phyloP scores from a whole-genome alignment of 1,139 yeast species.

The Diutina neorugosa region DNA sequence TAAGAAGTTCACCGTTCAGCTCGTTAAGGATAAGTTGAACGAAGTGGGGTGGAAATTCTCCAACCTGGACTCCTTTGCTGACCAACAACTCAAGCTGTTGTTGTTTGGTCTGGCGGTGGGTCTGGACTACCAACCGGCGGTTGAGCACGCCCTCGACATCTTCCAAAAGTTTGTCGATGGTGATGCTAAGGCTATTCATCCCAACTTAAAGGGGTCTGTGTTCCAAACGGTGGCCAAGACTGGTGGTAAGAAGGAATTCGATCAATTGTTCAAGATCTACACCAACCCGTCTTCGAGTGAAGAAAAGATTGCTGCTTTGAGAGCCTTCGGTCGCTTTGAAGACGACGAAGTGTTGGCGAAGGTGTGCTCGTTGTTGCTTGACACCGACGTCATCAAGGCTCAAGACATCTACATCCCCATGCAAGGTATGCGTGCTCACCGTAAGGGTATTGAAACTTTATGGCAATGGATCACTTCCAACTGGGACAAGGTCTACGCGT shows the following conservation, averaged over 20 bases:
- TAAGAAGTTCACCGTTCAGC: slow-evolving; percentile 43
- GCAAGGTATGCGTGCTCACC: slow-evolving; percentile 53
- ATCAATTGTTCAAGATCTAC: slow-evolving; percentile 53
- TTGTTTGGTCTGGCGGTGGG: slow-evolving; percentile 61
- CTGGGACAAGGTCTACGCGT: slow-evolving; percentile 54
- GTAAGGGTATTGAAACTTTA: slow-evolving; percentile 49
- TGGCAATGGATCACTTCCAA: slow-evolving; percentile 74
- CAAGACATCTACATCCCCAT: slow-evolving; percentile 80
- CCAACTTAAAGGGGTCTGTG: slow-evolving; percentile 65
- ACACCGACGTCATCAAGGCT: slow-evolving; percentile 56
- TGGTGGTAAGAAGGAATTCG: slow-evolving; percentile 55
- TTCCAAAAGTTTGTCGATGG: slow-evolving; percentile 55
- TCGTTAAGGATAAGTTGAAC: slow-evolving; percentile 47
- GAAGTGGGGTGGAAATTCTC: slow-evolving; percentile 61
- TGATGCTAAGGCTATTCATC: slow-evolving; percentile 61
- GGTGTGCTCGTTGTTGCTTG: slow-evolving; percentile 49
- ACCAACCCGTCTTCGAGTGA: slow-evolving; percentile 54
- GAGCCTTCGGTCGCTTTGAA: slow-evolving; percentile 61
- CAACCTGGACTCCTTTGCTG: slow-evolving; percentile 52
- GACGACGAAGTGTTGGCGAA: slow-evolving; percentile 45
- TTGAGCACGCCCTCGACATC: slow-evolving; percentile 39
- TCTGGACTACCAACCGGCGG: slow-evolving; percentile 44
- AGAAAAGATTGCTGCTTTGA: slow-evolving; percentile 67
- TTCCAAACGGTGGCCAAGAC: slow-evolving; percentile 55
- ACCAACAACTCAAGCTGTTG: slow-evolving; percentile 62